Percentiles rank a stretch among this genome's conserved stretches.
Evolutionary conservation across 495 filamentous ascomycete genomes (phyloP).

Genomic region (Sphaerosporella brunnea): DNA sequence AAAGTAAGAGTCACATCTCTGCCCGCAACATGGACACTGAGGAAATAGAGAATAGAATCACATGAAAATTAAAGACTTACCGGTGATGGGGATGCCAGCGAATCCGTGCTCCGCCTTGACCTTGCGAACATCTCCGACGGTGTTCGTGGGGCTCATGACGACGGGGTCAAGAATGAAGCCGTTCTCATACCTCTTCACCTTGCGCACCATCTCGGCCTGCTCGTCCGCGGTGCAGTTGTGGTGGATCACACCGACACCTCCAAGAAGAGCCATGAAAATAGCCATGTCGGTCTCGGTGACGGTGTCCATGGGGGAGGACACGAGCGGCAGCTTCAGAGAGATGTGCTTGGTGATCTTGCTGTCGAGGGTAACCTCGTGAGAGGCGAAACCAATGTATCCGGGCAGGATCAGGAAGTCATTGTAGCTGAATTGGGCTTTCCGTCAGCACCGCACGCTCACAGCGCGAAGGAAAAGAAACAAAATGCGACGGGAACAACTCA

Average conservation of each 20-base stretch:
- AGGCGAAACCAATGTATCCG: constrained; percentile 60
- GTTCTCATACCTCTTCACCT: constrained; percentile 98
- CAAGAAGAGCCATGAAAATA: constrained; percentile 93
- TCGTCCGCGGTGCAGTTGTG: constrained; percentile 93
- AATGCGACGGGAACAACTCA: constrained; percentile 35
- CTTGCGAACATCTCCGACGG: constrained; percentile 76
- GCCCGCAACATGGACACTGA: no score
- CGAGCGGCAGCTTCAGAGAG: constrained; percentile 77
- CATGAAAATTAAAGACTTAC: constrained; percentile 42
- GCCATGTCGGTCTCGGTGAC: constrained; percentile 99
- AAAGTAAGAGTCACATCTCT: constrained; percentile 74
- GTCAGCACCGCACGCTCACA: background rate
- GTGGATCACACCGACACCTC: constrained; percentile 92
- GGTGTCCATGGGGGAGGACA: constrained; percentile 98
- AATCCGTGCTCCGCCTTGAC: constrained; percentile 97
- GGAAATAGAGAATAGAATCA: constrained; percentile 9
- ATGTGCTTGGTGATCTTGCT: constrained; percentile 87
- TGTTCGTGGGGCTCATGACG: constrained; percentile 70
- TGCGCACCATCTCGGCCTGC: constrained; percentile 96
- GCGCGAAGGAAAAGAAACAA: constrained; percentile 35
- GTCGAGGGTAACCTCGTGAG: constrained; percentile 73
- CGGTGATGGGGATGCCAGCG: constrained; percentile 95
- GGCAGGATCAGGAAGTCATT: constrained; percentile 45
- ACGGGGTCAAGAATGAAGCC: constrained; percentile 96
- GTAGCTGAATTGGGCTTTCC: constrained; percentile 27